A percentile compares a stretch with the other conserved stretches of the same genome.
These are phyloP conservation scores for Moesziomyces sp. DNA, from an alignment of 1,284 basidiomycete genomes.

Conservation along the genomic window DNA sequence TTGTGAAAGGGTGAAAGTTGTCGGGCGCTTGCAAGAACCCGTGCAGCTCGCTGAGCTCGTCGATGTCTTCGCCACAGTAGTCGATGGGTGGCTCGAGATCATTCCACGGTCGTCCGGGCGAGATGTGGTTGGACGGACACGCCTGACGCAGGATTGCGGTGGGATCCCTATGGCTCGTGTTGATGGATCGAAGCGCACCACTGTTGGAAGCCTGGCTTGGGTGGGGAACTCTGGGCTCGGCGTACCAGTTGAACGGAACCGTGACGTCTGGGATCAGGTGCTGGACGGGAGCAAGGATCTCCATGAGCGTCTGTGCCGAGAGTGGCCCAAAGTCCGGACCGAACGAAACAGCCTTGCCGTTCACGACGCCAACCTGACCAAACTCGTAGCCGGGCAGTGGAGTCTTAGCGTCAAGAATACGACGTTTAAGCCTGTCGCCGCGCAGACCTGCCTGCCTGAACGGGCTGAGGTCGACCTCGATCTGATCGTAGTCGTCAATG, in stretches of 20 bases:
- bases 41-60: constrained; percentile 15
- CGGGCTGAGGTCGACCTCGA: constrained; percentile 22
- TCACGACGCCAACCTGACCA: constrained; percentile 23
- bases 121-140: constrained; percentile 30
- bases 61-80: constrained; percentile 18
- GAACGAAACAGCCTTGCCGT: constrained; percentile 13
- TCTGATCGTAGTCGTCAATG: constrained; percentile 40
- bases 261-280: constrained; percentile 27
- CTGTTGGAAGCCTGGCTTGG: neutral
- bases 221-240: constrained; percentile 26
- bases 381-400: constrained; percentile 6
- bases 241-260: constrained; percentile 35
- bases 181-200: neutral
- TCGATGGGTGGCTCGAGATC: constrained; percentile 21
- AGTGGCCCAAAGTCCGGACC: constrained; percentile 26
- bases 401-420: constrained; percentile 26
- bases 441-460: constrained; percentile 19
- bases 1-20: constrained; percentile 23
- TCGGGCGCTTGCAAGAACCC: constrained; percentile 32
- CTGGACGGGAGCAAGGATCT: constrained; percentile 23
- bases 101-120: constrained; percentile 13
- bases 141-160: constrained; percentile 8
- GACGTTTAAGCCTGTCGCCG: constrained; percentile 22
- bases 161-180: constrained; percentile 5
- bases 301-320: constrained; percentile 12